Evolutionary conservation across 75 land plant genomes (phyloP), one percentile per base, ranked within the genome.

Genomic region (Isoetes taiwanensis): DNA sequence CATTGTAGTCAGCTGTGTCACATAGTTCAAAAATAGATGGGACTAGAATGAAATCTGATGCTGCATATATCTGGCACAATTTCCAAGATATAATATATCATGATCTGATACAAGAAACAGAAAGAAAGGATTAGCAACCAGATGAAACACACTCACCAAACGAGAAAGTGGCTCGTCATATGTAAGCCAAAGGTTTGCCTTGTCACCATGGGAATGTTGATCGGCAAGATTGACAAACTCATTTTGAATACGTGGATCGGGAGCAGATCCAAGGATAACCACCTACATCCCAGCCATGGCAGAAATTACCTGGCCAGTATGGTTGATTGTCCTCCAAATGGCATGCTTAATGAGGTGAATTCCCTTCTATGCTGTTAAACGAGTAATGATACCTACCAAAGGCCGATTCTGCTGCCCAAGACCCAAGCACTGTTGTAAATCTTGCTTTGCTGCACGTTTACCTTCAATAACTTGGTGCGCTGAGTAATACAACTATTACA

Each of bases 11-110:
- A 93, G 66, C n/a, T n/a, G n/a, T n/a, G n/a, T 95, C 98, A 75
- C 98, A 93, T 39, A 95, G 98, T 64, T 93, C 98, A 72, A 93
- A 93, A 10, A 93, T 75, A 50, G 98, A 93, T 30, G 98, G 98
- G 11, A 93, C 84, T 1, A 93, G 62, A 56, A 88, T 84, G 61
- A 93, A 72, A 70, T 93, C 96, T 25, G 90, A 67, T 56, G 75
- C 98, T 46, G 96, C 96, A 73, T 83, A 93, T 72, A 93, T 93
- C 94, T 86, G 52, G 8, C 53, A 58, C 4, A 11, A 43, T 46
- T 42, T 42, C 35, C 61, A 39, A 43, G 50, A 43, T 16, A 5
- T 19, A 6, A 57, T 31, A 28, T 8, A 40, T 33, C 16, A 43
- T 41, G 30, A 41, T 14, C 23, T 14, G 43, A 41, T 16, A 19